A percentile compares a stretch with the other conserved stretches of the same genome.
Evolutionary conservation across 2,329 filamentous ascomycete species (phyloP).

Genomic region (Epichloe festucae): DNA sequence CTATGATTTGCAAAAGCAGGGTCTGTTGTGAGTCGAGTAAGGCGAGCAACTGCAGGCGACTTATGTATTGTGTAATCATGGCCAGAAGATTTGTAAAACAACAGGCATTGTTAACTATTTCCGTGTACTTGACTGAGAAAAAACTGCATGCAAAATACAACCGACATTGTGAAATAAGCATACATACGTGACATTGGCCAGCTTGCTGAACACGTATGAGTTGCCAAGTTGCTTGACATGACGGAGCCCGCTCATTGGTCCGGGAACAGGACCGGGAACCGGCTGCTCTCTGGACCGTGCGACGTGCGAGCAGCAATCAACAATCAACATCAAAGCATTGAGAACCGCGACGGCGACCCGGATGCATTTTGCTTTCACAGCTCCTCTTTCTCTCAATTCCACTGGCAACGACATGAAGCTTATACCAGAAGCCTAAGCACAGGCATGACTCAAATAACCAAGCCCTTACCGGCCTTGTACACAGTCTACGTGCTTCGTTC

Average conservation of each 20-base stretch:
- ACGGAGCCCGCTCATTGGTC: too few species aligned
- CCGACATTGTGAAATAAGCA: too few species aligned
- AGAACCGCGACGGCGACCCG: not conserved
- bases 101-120: too few species aligned
- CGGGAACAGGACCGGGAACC: too few species aligned
- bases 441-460: slow-evolving; percentile 29
- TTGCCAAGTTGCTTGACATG: too few species aligned
- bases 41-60: not conserved
- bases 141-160: too few species aligned
- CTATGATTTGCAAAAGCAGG: slow-evolving; percentile 86
- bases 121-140: too few species aligned
- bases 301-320: not conserved
- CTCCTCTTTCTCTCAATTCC: not conserved
- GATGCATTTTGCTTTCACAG: not conserved
- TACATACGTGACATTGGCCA: too few species aligned
- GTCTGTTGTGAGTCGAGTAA: slow-evolving; percentile 46
- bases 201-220: too few species aligned
- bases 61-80: not conserved
- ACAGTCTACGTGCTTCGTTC: slow-evolving; percentile 88
- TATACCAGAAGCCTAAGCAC: not conserved
- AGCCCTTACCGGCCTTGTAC: slow-evolving; percentile 75
- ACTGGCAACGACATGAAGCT: not conserved
- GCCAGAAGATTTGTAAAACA: not conserved
- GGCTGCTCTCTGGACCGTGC: too few species aligned
- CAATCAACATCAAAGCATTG: not conserved